Evolutionary conservation across 2,329 filamentous ascomycete species (phyloP), one percentile per base, ranked within the genome.

Genomic region (Scedosporium aurantiacum): DNA sequence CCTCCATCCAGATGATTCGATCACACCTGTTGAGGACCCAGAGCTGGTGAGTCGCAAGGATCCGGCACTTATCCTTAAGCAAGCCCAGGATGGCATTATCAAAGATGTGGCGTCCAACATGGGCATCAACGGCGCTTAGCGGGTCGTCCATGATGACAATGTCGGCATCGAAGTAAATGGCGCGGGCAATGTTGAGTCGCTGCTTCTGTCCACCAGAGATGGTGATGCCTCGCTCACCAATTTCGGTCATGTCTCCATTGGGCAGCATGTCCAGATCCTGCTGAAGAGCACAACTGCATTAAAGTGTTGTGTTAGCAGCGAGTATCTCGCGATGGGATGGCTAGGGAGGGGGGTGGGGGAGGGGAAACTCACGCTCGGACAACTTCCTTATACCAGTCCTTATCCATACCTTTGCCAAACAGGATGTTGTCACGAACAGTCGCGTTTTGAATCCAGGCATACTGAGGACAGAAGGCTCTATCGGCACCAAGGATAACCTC

Each of bases 191-290:
- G 70, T 97, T 97, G 66, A 97, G 78, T 10, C 94, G 85, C 72
- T 97, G 93, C 73, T 97, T 97, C 73, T 97, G 93, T 1, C 93
- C 93, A 62, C 94, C 93, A 18, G 91, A 96, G 1, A 97, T 89
- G 1, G 91, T 97, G 69, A 97, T 97, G 60, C 94, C 93, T 64
- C 91, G 86, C 73, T 97, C 94, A 27, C 93, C 94, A 69, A 97
- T 96, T 72, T 97, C 93, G 0, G 93, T 99, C 67, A 82, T 74
- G 68, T 97, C 94, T 14, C 91, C 89, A 62, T 89, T 84, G 0
- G 93, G 93, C n/a, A 97, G 79, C 85, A 96, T 96, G 57, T 96
- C 90, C 5, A 97, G 74, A 77, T 99, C 93, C 0, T 89, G 84
- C 60, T 88, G 80, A 8, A 97, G 78, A 1, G 93, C 91, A 72